Percentiles rank a stretch among this genome's conserved stretches.
These are phyloP conservation scores for Zasmidium angulare DNA, from an alignment of 2,329 filamentous ascomycete genomes.

Conservation along the genomic window DNA sequence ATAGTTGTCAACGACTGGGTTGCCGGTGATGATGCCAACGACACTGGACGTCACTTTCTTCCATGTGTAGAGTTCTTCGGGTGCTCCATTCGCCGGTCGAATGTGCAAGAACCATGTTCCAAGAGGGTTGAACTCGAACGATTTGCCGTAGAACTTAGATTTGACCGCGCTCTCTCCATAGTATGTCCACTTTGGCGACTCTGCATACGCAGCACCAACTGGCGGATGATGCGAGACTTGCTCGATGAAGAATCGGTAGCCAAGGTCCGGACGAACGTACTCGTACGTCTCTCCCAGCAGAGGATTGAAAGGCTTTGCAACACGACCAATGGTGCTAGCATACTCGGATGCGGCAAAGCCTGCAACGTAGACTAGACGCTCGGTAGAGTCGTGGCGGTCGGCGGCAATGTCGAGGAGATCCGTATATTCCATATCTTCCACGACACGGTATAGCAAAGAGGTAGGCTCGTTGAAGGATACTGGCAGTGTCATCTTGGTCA, in stretches of 20 bases:
- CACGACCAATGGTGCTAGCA: constrained; percentile 91
- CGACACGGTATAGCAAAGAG: constrained; percentile 88
- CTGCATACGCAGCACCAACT: constrained; percentile 87
- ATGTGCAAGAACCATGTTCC: constrained; percentile 95
- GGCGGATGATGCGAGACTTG: constrained; percentile 98
- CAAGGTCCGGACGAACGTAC: constrained; percentile 92
- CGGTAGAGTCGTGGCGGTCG: constrained; percentile 80
- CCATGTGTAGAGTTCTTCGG: constrained; percentile 85
- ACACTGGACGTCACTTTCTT: constrained; percentile 98
- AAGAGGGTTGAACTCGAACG: constrained; percentile 93
- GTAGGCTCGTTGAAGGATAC: constrained; percentile 99
- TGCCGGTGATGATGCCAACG: constrained; percentile 97
- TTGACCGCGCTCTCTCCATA: constrained; percentile 92
- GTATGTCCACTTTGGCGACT: constrained; percentile 93
- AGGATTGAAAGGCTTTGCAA: constrained; percentile 97
- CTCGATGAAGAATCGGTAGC: constrained; percentile 97
- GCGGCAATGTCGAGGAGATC: constrained; percentile 88
- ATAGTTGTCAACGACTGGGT: constrained; percentile 96
- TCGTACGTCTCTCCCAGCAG: constrained; percentile 95
- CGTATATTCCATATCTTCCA: constrained; percentile 97
- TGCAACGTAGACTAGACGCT: constrained; percentile 90
- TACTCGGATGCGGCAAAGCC: constrained; percentile 97
- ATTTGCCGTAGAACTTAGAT: constrained; percentile 96
- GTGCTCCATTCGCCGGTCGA: constrained; percentile 68
- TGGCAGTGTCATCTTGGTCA: constrained; percentile 99